phyloP scores from a whole-genome alignment of 306 rosid species.

The Luffa acutangula region DNA sequence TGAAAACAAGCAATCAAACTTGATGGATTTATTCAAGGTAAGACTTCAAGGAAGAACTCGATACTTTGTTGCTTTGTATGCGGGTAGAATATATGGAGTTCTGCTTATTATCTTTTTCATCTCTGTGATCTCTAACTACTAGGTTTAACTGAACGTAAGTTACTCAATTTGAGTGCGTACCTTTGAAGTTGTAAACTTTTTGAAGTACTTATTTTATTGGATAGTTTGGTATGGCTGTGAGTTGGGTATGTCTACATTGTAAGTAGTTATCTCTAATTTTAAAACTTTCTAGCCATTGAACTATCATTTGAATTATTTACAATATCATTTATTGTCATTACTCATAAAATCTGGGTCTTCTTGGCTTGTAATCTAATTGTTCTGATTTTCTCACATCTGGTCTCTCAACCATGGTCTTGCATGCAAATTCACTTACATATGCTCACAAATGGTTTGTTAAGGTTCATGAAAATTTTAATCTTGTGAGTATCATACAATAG shows the following conservation, averaged over 20 bases:
- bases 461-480: not conserved
- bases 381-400: not conserved
- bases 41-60: not conserved
- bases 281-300: not conserved
- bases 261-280: not conserved
- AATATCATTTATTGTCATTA: not conserved
- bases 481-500: not conserved
- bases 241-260: not conserved
- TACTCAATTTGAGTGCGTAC: not conserved
- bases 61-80: not conserved
- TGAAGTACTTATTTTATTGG: not conserved
- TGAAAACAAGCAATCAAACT: constrained; percentile 58
- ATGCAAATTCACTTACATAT: not conserved
- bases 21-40: constrained; percentile 74
- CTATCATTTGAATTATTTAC: not conserved
- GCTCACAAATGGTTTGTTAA: not conserved
- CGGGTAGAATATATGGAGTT: not conserved
- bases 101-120: not conserved
- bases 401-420: not conserved
- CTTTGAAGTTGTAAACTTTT: not conserved
- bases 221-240: not conserved
- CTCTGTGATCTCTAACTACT: not conserved
- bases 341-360: not conserved
- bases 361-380: not conserved
- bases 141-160: not conserved